Evolutionary conservation across 2,329 filamentous ascomycete species (phyloP).

Genomic region (Fusarium duplospermum): DNA sequence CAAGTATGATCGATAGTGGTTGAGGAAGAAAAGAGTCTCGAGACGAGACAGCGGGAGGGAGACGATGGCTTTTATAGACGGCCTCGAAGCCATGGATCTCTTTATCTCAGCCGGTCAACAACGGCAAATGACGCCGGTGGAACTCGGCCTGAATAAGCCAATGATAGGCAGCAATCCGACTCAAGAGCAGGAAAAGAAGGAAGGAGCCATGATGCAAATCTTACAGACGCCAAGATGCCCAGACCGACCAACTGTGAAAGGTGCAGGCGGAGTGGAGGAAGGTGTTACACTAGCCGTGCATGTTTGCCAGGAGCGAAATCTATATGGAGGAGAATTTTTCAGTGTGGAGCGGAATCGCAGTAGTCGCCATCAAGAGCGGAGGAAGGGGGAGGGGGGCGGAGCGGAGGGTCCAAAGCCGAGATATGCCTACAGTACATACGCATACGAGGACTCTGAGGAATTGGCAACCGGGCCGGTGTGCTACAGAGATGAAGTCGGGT

Average conservation of each 20-base stretch:
- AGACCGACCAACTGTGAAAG: conserved; percentile 1
- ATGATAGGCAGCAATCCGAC: not conserved
- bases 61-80: not conserved
- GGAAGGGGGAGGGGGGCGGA: not conserved
- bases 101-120: not conserved
- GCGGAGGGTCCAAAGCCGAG: not conserved
- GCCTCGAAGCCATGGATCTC: not conserved
- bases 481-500: not conserved
- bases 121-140: not conserved
- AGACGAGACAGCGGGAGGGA: not conserved
- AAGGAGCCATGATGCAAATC: conserved; percentile 1
- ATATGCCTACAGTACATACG: not conserved
- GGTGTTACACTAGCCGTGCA: not conserved
- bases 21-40: not conserved
- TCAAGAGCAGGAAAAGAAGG: not conserved
- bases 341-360: conserved; percentile 11
- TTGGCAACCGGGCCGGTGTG: not conserved
- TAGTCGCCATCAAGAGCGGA: not conserved
- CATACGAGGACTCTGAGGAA: not conserved
- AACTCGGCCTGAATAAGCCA: not conserved
- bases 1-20: not conserved
- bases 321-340: conserved; percentile 26
- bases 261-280: conserved; percentile 3
- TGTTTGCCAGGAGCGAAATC: not conserved
- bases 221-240: conserved; percentile 32